Evolutionary conservation across 352 stramenopile genomes (phyloP), one percentile per base, ranked within the genome.

Genomic region (Globisporangium parvum): DNA sequence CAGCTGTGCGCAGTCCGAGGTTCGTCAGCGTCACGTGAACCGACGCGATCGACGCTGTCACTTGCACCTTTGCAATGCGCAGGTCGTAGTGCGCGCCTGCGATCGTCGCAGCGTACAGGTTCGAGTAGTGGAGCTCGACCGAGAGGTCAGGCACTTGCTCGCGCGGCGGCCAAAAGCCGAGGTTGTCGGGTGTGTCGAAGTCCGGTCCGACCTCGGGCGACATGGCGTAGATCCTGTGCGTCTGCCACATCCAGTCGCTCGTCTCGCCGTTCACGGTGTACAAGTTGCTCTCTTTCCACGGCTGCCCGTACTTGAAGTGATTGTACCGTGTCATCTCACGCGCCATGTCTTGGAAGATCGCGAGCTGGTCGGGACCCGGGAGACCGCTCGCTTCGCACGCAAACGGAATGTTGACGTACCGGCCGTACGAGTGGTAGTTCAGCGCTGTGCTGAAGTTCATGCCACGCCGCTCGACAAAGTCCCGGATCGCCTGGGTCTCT

Each of bases 181-280:
- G 40, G 12, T 67, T 51, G 6, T 58, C 56, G 15, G 51, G 18
- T 0, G 73, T 61, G 1, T 74, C 62, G 55, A 94, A 91, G 12
- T 58, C 51, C 5, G 85, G 85, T 4, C 85, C 85, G 2, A 92
- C 82, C 56, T 94, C 85, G 9, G 85, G 85, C 2, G 85, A 94
- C 75, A 94, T 92, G 50, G 85, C 70, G 23, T 88, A 91, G 48
- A 94, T 91, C 0, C 82, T 77, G 55, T 94, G 85, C 21, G 53
- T 68, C 1, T 77, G 60, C 82, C 82, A 92, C 73, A 94, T 88
- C 85, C 85, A 94, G 63, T 94, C 85, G 59, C 85, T 94, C 23
- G 85, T 90, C 53, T 94, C 85, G 18, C 85, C 85, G 44, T 94
- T 94, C 23, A 94, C 85, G 5, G 80, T 87, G 65, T 94, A 94